Percentiles rank a stretch among this genome's conserved stretches.
These are phyloP conservation scores for Claviceps humidiphila DNA, from an alignment of 2,329 filamentous ascomycete species.

Conservation along the genomic window DNA sequence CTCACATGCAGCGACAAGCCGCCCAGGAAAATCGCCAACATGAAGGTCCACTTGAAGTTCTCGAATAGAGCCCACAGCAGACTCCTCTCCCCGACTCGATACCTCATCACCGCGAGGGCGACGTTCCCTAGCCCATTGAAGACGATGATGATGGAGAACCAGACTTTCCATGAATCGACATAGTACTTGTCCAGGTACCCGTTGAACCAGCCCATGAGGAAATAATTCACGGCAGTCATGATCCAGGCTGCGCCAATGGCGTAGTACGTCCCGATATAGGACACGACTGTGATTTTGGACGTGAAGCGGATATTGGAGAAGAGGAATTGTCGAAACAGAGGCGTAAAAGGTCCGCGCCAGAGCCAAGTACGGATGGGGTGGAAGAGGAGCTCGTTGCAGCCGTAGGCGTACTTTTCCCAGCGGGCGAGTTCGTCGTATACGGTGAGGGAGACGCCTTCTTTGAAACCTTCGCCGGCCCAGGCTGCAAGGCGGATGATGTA, in stretches of 20 bases:
- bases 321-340: constrained; percentile 62
- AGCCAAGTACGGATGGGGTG: constrained; percentile 64
- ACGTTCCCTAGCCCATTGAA: constrained; percentile 66
- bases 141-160: constrained; percentile 68
- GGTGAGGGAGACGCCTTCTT: constrained; percentile 72
- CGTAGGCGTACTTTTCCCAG: constrained; percentile 81
- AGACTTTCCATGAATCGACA: constrained; percentile 64
- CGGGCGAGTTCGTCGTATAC: constrained; percentile 75
- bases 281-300: constrained; percentile 62
- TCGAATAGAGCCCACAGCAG: constrained; percentile 44
- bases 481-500: constrained; percentile 62
- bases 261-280: constrained; percentile 71
- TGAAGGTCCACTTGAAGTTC: constrained; percentile 61
- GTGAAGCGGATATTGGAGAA: constrained; percentile 61
- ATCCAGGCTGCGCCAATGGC: constrained; percentile 66
- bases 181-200: constrained; percentile 71
- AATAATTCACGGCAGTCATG: constrained; percentile 61
- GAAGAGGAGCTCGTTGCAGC: constrained; percentile 72
- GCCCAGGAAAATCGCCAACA: constrained; percentile 70
- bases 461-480: constrained; percentile 65
- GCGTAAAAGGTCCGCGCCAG: constrained; percentile 62
- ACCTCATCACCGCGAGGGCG: constrained; percentile 58
- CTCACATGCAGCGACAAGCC: constrained; percentile 70
- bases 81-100: constrained; percentile 51
- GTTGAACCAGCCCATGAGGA: constrained; percentile 63